Percentiles rank a stretch among this genome's conserved stretches.
These are phyloP conservation scores for Prunus padus DNA, from an alignment of 306 rosid species.

Conservation along the genomic window DNA sequence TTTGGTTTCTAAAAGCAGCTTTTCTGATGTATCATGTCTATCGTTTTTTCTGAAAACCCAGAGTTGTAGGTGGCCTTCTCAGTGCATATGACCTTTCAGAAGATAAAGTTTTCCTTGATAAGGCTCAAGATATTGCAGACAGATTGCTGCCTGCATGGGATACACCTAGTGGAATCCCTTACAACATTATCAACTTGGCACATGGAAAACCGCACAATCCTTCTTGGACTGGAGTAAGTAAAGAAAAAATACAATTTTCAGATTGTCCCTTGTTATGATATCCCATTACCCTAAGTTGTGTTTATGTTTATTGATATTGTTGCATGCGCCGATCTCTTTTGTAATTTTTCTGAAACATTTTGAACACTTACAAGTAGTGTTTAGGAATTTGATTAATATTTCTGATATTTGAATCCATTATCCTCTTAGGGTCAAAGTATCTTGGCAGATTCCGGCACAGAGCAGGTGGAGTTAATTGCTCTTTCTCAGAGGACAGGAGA, in stretches of 20 bases:
- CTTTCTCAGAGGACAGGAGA: conserved; percentile 98
- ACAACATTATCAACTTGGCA: conserved; percentile 84
- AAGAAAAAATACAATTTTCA: not conserved
- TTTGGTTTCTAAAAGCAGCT: conserved; percentile 15
- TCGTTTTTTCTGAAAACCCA: conserved; percentile 45
- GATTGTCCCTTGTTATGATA: not conserved
- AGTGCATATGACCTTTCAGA: conserved; percentile 95
- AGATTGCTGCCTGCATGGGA: conserved; percentile 97
- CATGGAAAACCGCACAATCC: conserved; percentile 80
- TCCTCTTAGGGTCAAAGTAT: conserved; percentile 82
- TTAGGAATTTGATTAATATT: not conserved
- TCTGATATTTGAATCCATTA: conserved; percentile 8
- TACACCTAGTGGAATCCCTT: conserved; percentile 90
- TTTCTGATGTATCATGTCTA: conserved; percentile 17
- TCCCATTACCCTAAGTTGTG: conserved; percentile 2
- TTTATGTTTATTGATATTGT: not conserved
- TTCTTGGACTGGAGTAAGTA: conserved; percentile 91
- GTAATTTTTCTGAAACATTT: conserved; percentile 7
- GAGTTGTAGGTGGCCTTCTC: conserved; percentile 99
- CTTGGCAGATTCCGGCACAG: conserved; percentile 96
- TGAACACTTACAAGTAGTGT: not conserved
- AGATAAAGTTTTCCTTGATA: conserved; percentile 82
- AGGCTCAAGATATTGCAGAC: conserved; percentile 94
- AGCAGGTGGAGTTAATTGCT: conserved; percentile 95
- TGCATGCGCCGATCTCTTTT: conserved; percentile 19